A percentile compares a stretch with the other conserved stretches of the same genome.
These are phyloP conservation scores for Trichosporon sp. DNA, from an alignment of 1,284 basidiomycete genomes.

Conservation along the genomic window DNA sequence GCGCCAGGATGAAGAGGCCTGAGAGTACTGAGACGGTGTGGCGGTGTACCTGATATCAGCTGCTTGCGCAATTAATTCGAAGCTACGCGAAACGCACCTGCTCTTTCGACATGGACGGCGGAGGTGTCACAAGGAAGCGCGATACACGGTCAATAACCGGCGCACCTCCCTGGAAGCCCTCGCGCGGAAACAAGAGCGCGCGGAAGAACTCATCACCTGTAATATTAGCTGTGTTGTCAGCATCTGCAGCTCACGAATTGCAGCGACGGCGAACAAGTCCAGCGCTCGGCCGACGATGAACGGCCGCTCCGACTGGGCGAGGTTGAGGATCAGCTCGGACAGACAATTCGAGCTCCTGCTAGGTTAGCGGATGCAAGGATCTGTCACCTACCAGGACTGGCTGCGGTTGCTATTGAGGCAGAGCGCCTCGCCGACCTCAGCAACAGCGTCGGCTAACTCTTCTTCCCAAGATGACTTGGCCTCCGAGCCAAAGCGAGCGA, in stretches of 20 bases:
- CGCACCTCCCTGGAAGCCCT: slow-evolving; percentile 3
- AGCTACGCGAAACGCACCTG: background rate
- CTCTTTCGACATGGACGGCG: background rate
- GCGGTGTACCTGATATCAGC: slow-evolving; percentile 5
- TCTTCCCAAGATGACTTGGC: slow-evolving; percentile 2
- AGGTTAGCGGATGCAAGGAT: background rate
- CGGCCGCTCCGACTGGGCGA: slow-evolving; percentile 9
- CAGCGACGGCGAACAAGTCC: slow-evolving; percentile 29
- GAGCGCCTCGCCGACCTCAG: slow-evolving; percentile 22
- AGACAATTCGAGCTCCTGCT: slow-evolving; percentile 28
- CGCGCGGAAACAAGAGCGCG: slow-evolving; percentile 12
- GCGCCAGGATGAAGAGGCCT: slow-evolving; percentile 27
- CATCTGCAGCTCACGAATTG: slow-evolving; percentile 25
- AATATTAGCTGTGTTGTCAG: slow-evolving; percentile 15
- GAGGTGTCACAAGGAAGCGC: slow-evolving; percentile 15
- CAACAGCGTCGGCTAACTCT: slow-evolving; percentile 22
- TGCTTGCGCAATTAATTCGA: background rate
- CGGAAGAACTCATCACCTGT: slow-evolving; percentile 36
- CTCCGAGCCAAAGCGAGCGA: background rate
- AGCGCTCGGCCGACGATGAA: slow-evolving; percentile 19
- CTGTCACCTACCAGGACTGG: slow-evolving; percentile 25
- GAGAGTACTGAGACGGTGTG: slow-evolving; percentile 14
- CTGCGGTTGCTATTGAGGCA: slow-evolving; percentile 13
- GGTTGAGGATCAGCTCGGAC: slow-evolving; percentile 21
- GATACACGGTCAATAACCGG: slow-evolving; percentile 24